Evolutionary conservation across 208 protist species (phyloP).

Genomic region (Wallacemonas sp.): DNA sequence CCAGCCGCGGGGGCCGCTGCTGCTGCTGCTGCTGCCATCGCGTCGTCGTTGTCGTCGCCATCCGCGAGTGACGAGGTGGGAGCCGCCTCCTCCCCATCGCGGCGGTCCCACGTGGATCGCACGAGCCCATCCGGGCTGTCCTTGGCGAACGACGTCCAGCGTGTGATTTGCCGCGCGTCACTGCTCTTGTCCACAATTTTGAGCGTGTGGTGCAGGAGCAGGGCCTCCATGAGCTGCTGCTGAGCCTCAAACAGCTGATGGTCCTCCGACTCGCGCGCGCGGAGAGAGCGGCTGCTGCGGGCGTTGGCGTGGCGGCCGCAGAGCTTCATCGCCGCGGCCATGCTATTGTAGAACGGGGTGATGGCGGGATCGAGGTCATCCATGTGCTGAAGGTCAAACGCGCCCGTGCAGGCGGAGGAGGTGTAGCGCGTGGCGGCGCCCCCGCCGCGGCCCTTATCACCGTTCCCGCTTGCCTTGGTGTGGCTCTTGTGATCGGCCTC

Average conservation of each 20-base stretch:
- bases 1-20: background rate
- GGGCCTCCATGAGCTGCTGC: constrained; percentile 66
- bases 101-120: constrained; percentile 25
- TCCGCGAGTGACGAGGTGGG: no score
- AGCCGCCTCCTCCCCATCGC: background rate
- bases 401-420: constrained; percentile 19
- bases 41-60: constrained; percentile 9
- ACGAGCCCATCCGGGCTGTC: constrained; percentile 16
- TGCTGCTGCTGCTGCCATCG: constrained; percentile 11
- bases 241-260: constrained; percentile 63
- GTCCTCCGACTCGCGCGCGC: constrained; percentile 51
- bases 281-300: constrained; percentile 39
- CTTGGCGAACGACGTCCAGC: constrained; percentile 42
- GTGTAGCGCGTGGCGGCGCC: constrained; percentile 18
- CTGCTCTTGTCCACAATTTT: constrained; percentile 42
- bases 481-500: constrained; percentile 46
- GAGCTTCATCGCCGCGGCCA: constrained; percentile 26
- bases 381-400: background rate
- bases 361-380: constrained; percentile 22
- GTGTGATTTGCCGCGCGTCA: constrained; percentile 27
- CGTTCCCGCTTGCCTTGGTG: constrained; percentile 17
- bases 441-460: background rate
- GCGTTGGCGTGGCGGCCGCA: constrained; percentile 25
- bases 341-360: constrained; percentile 23
- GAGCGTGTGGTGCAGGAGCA: constrained; percentile 69